A percentile compares a stretch with the other conserved stretches of the same genome.
Conservation (phyloP, 163 green algal genomes). For the Scenedesmus sp. region DNA sequence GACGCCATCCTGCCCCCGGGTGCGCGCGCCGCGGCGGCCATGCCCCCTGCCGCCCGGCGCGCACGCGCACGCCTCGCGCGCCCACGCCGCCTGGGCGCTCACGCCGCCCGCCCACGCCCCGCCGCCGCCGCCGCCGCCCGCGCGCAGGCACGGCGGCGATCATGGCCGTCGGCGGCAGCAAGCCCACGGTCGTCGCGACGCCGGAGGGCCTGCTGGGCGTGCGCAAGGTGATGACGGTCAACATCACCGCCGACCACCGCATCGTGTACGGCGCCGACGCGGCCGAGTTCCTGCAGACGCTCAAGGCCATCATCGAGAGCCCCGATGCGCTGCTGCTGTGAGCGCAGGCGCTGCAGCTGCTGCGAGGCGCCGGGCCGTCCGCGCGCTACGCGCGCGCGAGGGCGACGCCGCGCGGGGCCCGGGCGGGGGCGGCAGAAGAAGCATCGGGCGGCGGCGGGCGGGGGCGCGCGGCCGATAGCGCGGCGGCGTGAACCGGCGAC, state of each 20-base stretch:
- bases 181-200: constrained; percentile 89
- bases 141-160: constrained; percentile 88
- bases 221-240: constrained; percentile 95
- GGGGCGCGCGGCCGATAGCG: no score
- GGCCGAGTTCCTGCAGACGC: constrained; percentile 92
- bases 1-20: constrained; percentile 87
- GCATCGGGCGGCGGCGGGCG: no score
- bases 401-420: no score
- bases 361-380: no score
- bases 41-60: not conserved
- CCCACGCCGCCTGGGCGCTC: not conserved
- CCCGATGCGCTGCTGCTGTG: constrained; percentile 82
- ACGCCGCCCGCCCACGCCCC: not conserved
- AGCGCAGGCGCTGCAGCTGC: no score
- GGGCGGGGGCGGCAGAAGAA: no score
- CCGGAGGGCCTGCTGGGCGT: constrained; percentile 93
- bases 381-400: no score
- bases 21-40: constrained; percentile 14
- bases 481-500: no score
- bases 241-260: constrained; percentile 97
- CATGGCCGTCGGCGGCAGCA: constrained; percentile 90
- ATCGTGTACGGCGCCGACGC: constrained; percentile 96
- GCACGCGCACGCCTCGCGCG: no score
- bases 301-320: constrained; percentile 94
- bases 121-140: not conserved